Percentiles rank a stretch among this genome's conserved stretches.
phyloP scores from a whole-genome alignment of 345 rosid species.

The Erodium maritimum region DNA sequence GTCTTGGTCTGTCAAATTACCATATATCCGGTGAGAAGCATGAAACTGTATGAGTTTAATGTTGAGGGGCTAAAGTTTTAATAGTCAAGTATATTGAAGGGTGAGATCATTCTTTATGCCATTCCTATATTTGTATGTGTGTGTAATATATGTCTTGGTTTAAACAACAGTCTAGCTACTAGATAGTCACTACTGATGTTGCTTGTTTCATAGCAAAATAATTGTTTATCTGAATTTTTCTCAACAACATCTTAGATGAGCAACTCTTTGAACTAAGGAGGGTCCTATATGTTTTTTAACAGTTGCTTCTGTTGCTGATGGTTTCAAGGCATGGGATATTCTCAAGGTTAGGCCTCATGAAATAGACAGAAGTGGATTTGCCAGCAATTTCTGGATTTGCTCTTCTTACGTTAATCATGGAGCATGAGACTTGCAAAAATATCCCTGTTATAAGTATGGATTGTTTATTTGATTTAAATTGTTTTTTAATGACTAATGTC shows the following conservation, averaged over 20 bases:
- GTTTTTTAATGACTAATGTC: too few relatives aligned
- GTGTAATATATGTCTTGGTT: neutral
- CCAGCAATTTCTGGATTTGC: constrained; percentile 84
- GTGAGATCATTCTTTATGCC: neutral
- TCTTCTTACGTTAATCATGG: constrained; percentile 75
- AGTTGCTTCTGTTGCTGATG: constrained; percentile 82
- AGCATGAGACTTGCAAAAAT: constrained; percentile 80
- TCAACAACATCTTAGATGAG: neutral
- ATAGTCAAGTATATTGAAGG: too few relatives aligned
- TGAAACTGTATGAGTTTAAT: neutral
- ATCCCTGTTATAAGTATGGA: constrained; percentile 94
- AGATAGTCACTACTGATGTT: neutral
- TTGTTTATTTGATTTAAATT: too few relatives aligned
- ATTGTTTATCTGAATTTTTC: constrained; percentile 3
- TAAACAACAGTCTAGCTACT: too few relatives aligned
- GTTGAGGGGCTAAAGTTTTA: too few relatives aligned
- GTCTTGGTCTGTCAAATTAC: neutral
- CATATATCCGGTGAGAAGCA: neutral
- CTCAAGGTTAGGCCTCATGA: constrained; percentile 48
- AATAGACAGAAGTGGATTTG: constrained; percentile 78
- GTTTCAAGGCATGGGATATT: constrained; percentile 92
- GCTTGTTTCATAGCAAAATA: neutral
- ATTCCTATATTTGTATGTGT: too few relatives aligned
- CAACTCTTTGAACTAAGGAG: constrained; percentile 6
- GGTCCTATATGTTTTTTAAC: constrained; percentile 13